Evolutionary conservation across 106 monocot species (phyloP).

Genomic region (Allium cepa): DNA sequence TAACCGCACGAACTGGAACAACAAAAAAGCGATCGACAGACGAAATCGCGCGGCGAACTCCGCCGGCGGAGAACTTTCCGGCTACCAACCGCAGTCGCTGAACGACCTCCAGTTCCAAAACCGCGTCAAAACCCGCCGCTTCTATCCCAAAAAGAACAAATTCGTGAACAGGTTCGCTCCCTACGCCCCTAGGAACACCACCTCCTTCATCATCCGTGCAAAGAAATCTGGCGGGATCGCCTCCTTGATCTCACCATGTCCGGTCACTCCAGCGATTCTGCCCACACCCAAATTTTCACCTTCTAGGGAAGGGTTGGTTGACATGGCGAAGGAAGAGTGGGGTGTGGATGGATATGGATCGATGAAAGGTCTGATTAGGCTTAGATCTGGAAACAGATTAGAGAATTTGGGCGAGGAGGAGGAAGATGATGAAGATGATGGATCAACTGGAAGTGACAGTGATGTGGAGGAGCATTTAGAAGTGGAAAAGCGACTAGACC

Average conservation of each 20-base stretch:
- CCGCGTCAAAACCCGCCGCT: slow-evolving; percentile 72
- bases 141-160: slow-evolving; percentile 69
- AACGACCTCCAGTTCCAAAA: slow-evolving; percentile 84
- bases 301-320: slow-evolving; percentile 71
- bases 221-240: slow-evolving; percentile 93
- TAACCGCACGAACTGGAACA: slow-evolving; percentile 51
- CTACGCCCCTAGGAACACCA: slow-evolving; percentile 82
- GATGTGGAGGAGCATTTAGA: slow-evolving; percentile 58
- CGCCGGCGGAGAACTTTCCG: slow-evolving; percentile 1
- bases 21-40: slow-evolving; percentile 46
- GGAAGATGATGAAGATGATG: slow-evolving; percentile 34
- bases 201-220: slow-evolving; percentile 91
- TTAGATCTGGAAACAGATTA: slow-evolving; percentile 31
- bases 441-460: slow-evolving; percentile 35
- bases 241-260: slow-evolving; percentile 80
- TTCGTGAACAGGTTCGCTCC: slow-evolving; percentile 45
- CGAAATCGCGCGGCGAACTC: slow-evolving; percentile 22
- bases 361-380: slow-evolving; percentile 90
- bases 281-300: slow-evolving; percentile 91
- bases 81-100: slow-evolving; percentile 57
- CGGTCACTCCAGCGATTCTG: slow-evolving; percentile 88
- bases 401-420: slow-evolving; percentile 3
- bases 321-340: slow-evolving; percentile 99
- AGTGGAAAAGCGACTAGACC: slow-evolving; percentile 70
- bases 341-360: slow-evolving; percentile 96